phyloP scores from a whole-genome alignment of 2,329 filamentous ascomycete species.

The Aspergillus fijiensis region DNA sequence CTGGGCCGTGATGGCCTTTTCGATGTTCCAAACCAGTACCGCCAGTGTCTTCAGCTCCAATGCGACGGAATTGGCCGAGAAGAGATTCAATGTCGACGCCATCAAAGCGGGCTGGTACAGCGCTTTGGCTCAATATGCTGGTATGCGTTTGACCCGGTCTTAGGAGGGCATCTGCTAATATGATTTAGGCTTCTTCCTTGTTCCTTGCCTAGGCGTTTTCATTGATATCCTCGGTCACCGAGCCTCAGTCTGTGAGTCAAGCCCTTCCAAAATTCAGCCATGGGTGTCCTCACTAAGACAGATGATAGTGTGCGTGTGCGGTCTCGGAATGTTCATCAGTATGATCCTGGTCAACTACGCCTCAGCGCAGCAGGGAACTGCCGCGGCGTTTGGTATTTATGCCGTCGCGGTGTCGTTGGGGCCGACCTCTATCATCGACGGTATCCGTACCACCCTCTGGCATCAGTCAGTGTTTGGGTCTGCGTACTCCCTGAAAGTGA shows the following conservation, averaged over 20 bases:
- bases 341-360: conserved; percentile 59
- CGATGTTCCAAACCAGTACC: conserved; percentile 59
- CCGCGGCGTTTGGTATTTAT: conserved; percentile 60
- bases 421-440: conserved; percentile 60
- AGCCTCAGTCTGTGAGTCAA: conserved; percentile 43
- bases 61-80: conserved; percentile 61
- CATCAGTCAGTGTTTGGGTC: conserved; percentile 61
- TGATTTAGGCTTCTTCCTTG: conserved; percentile 54
- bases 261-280: not conserved
- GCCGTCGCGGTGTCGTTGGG: conserved; percentile 57
- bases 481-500: conserved; percentile 60
- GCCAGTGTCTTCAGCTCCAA: conserved; percentile 57
- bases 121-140: conserved; percentile 55
- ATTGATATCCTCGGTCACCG: conserved; percentile 58
- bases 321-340: conserved; percentile 52
- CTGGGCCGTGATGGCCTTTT: conserved; percentile 57
- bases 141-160: conserved; percentile 17
- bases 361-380: conserved; percentile 51
- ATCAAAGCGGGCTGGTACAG: conserved; percentile 63
- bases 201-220: conserved; percentile 57
- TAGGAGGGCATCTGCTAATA: not conserved
- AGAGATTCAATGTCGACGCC: conserved; percentile 56
- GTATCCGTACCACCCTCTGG: conserved; percentile 61
- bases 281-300: conserved; percentile 25
- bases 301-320: conserved; percentile 42